Base-by-base conservation (phyloP, 148 eudicot genomes). In the Rhododendron molle region DNA sequence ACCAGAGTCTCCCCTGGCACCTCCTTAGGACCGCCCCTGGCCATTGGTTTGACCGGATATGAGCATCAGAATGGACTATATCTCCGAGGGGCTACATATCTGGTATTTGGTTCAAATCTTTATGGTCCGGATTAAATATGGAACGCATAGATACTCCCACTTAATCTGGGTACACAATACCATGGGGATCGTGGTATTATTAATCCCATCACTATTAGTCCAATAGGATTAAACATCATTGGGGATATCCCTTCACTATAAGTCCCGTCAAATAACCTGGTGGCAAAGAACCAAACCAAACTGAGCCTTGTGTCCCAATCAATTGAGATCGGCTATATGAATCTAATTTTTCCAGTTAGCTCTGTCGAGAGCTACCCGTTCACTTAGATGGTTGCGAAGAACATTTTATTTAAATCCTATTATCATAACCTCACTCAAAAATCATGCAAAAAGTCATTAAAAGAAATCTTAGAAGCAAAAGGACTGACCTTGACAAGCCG, bases 401-500 rank as follows among this genome's bases (percentile, higher is more conserved):
- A 67, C 34, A 67, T 67, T 67, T 26, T 3, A 15, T 36, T 7
- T 7, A 80, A 80, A 28, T 14, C 40, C 65, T 7, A 28, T 38
- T 20, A 32, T 58, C 69, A 56, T 34, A 26, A 6, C 40, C 34
- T 28, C 3, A 52, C 36, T 21, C 58, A 16, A 80, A 20, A 20
- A 58, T 34, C 83, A 81, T n/a, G 2, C 12, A 54, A 21, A 85
- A 54, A 6, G 56, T 52, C 5, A 52, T 52, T 52, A 52, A 52
- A 52, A 14, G 56, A 13, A 13, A 52, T 52, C 56, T 52, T 52
- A 52, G 18, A 14, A 15, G 56, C 56, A 52, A 52, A 52, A 52
- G 56, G 56, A 14, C 88, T 2, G 80, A 96, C 98, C 98, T 95
- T 95, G 14, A 95, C 89, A 49, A 90, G 95, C 16, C 88, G 94